Evolutionary conservation across 2,329 filamentous ascomycete species (phyloP).

Genomic region (Teratosphaeria gauchensis): DNA sequence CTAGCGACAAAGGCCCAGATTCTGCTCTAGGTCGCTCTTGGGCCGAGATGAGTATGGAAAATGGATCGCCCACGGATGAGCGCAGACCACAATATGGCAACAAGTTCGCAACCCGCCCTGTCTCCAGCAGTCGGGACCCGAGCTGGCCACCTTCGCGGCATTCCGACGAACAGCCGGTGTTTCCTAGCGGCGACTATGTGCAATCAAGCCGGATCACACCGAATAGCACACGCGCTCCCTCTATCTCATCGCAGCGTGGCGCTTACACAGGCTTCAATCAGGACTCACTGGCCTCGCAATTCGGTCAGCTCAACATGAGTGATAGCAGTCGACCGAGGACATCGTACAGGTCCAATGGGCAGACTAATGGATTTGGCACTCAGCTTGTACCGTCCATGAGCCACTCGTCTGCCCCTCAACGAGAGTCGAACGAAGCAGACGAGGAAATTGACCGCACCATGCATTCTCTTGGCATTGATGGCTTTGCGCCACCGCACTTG

Average conservation of each 20-base stretch:
- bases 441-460: not conserved
- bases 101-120: conserved; percentile 37
- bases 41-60: conserved; percentile 13
- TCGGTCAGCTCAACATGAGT: conserved; percentile 28
- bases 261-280: conserved; percentile 12
- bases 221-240: conserved; percentile 27
- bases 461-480: not conserved
- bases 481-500: not conserved
- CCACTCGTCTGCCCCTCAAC: not conserved
- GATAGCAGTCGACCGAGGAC: conserved; percentile 29
- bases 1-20: conserved; percentile 20
- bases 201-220: conserved; percentile 11
- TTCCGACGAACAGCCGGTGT: conserved; percentile 31
- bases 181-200: conserved; percentile 13
- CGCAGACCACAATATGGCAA: conserved; percentile 30
- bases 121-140: conserved; percentile 42
- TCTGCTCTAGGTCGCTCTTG: conserved; percentile 12
- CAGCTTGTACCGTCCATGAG: not conserved
- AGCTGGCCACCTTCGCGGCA: conserved; percentile 50
- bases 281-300: conserved; percentile 6
- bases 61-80: conserved; percentile 35
- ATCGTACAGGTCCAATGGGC: conserved; percentile 1
- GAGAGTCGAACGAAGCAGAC: not conserved
- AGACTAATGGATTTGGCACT: not conserved
- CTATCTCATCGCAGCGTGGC: conserved; percentile 39